phyloP scores from a whole-genome alignment of 768 basidiomycete species.

The Cubamyces sp. region DNA sequence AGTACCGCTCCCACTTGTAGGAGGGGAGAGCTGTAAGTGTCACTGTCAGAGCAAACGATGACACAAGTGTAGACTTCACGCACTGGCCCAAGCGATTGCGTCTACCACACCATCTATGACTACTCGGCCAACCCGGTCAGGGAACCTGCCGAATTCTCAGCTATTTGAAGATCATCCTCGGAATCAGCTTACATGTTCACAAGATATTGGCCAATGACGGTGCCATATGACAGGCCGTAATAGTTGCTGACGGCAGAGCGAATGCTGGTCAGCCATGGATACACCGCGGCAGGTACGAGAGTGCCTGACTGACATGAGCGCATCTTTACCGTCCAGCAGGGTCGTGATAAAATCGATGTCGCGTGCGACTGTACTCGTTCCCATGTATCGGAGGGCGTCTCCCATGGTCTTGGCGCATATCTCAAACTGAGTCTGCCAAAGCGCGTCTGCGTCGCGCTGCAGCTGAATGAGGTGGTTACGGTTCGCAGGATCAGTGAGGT shows the following conservation, averaged over 20 bases:
- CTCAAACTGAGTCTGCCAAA: conserved; percentile 31
- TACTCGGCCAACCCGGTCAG: conserved; percentile 36
- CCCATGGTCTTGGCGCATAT: conserved; percentile 36
- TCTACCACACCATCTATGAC: conserved; percentile 40
- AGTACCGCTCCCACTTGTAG: conserved; percentile 30
- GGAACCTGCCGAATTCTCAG: conserved; percentile 30
- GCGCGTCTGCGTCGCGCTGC: conserved; percentile 30
- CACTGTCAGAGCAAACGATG: neutral
- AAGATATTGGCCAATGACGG: conserved; percentile 38
- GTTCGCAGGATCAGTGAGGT: conserved; percentile 31
- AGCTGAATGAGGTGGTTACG: conserved; percentile 27
- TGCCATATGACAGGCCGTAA: conserved; percentile 39
- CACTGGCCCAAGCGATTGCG: conserved; percentile 35
- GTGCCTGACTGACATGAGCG: conserved; percentile 29
- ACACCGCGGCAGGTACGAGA: neutral
- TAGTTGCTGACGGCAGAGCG: conserved; percentile 29
- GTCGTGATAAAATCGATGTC: conserved; percentile 38
- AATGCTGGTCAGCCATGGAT: conserved; percentile 8
- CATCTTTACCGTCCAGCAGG: conserved; percentile 34
- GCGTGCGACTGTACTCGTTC: conserved; percentile 38
- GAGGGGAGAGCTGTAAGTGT: conserved; percentile 20
- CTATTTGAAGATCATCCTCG: neutral
- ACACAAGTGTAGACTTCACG: conserved; percentile 9
- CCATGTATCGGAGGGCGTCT: conserved; percentile 35
- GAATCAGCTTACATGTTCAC: conserved; percentile 36